Evolutionary conservation across 163 green algal genomes (phyloP).

Genomic region (Scenedesmus sp.): DNA sequence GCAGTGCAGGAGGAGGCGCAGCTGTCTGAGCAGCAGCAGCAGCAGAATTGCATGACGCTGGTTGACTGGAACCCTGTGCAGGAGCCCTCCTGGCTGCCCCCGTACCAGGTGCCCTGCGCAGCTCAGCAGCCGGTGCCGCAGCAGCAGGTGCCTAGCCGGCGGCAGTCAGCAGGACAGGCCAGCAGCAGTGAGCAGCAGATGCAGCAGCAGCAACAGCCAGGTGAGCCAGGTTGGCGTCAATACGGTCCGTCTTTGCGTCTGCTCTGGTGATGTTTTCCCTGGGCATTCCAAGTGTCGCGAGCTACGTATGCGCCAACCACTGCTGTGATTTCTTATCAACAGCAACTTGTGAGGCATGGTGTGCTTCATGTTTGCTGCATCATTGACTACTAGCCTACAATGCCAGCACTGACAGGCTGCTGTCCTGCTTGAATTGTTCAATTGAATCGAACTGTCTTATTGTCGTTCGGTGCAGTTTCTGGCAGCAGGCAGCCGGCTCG

Average conservation of each 20-base stretch:
- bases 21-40: constrained; percentile 44
- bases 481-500: constrained; percentile 23
- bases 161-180: background rate
- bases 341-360: background rate
- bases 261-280: background rate
- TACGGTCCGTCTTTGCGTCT: background rate
- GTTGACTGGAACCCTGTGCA: constrained; percentile 80
- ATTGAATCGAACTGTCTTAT: background rate
- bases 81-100: constrained; percentile 76
- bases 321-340: background rate
- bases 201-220: constrained; percentile 30
- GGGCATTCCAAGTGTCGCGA: background rate
- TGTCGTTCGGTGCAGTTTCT: background rate
- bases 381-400: background rate
- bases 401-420: background rate
- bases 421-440: background rate
- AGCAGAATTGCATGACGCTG: constrained; percentile 36
- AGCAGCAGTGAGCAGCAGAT: constrained; percentile 30
- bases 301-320: background rate
- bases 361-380: background rate
- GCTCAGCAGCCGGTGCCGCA: background rate
- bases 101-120: background rate
- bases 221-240: background rate
- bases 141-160: background rate
- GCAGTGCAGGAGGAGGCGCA: constrained; percentile 27